Conservation (phyloP, 2,329 filamentous ascomycete genomes). For the Fusarium heterosporum region DNA sequence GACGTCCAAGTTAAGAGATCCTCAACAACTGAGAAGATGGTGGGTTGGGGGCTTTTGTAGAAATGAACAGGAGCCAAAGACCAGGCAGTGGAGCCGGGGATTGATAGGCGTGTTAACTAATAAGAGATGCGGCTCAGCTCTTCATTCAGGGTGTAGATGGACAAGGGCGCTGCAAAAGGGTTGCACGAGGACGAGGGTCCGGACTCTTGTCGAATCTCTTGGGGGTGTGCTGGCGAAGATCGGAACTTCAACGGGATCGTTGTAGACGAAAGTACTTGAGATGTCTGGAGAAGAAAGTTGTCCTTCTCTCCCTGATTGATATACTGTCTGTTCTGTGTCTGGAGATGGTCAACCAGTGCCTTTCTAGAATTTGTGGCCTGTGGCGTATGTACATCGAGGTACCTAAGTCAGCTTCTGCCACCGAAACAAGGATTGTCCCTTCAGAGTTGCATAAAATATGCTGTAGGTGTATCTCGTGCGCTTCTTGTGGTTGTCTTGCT, state of each 20-base stretch:
- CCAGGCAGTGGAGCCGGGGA: conserved; percentile 18
- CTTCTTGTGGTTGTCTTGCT: conserved; percentile 36
- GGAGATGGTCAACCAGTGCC: conserved; percentile 27
- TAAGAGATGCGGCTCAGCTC: conserved; percentile 45
- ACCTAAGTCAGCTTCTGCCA: conserved; percentile 37
- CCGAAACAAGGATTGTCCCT: conserved; percentile 34
- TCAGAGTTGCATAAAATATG: conserved; percentile 42
- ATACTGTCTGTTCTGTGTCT: conserved; percentile 23
- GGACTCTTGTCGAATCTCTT: conserved; percentile 35
- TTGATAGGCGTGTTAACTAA: conserved; percentile 26
- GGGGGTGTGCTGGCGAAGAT: conserved; percentile 41
- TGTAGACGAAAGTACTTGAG: conserved; percentile 26
- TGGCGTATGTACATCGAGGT: conserved; percentile 36
- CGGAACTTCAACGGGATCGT: conserved; percentile 25
- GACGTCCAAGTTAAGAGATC: conserved; percentile 28
- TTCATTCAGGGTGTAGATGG: conserved; percentile 25
- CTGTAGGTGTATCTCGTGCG: conserved; percentile 40
- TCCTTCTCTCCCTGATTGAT: conserved; percentile 31
- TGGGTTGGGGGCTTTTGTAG: conserved; percentile 47
- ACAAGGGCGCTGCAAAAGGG: conserved; percentile 34
- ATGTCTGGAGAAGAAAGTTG: conserved; percentile 7
- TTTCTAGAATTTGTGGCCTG: conserved; percentile 25
- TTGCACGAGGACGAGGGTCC: conserved; percentile 41
- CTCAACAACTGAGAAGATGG: conserved; percentile 31
- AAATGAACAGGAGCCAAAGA: conserved; percentile 18